These are phyloP conservation scores for Yarrowia alimentaria DNA, from an alignment of 805 yeast species.

Conservation along the genomic window DNA sequence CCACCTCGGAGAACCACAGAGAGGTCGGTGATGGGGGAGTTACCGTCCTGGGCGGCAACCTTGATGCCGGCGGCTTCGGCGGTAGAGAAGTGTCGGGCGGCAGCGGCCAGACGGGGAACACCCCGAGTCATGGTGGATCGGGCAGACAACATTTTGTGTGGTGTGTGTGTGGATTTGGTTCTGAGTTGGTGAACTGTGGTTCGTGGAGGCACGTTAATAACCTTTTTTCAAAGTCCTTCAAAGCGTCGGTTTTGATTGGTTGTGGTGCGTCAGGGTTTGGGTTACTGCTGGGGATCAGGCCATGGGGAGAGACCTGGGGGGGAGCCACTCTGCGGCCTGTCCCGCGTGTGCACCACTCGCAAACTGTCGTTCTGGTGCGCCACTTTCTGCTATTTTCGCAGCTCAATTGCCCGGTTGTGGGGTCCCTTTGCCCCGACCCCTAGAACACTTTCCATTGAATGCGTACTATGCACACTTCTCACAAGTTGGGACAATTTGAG, in stretches of 20 bases:
- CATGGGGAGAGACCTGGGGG: neutral
- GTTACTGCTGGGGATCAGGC: neutral
- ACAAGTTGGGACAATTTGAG: neutral
- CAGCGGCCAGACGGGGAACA: constrained; percentile 20
- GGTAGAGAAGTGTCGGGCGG: constrained; percentile 32
- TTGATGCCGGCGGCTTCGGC: constrained; percentile 37
- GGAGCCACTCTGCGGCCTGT: no score
- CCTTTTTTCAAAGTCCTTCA: constrained; percentile 25
- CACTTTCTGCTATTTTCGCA: no score
- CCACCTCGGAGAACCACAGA: constrained; percentile 86
- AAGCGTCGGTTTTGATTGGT: constrained; percentile 29
- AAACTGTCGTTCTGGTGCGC: no score
- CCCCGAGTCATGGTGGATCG: constrained; percentile 27
- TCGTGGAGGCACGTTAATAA: constrained; percentile 8
- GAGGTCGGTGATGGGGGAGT: constrained; percentile 68
- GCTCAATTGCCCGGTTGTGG: no score
- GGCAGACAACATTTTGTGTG: constrained; percentile 25
- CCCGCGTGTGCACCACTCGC: no score
- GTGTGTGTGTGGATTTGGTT: constrained; percentile 9
- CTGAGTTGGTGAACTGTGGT: constrained; percentile 20
- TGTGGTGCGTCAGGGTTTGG: constrained; percentile 13
- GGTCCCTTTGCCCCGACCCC: no score
- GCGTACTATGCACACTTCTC: no score
- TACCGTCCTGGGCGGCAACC: constrained; percentile 48
- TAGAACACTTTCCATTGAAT: no score